phyloP scores from a whole-genome alignment of 1,139 yeast species.

The Taphrina populina region DNA sequence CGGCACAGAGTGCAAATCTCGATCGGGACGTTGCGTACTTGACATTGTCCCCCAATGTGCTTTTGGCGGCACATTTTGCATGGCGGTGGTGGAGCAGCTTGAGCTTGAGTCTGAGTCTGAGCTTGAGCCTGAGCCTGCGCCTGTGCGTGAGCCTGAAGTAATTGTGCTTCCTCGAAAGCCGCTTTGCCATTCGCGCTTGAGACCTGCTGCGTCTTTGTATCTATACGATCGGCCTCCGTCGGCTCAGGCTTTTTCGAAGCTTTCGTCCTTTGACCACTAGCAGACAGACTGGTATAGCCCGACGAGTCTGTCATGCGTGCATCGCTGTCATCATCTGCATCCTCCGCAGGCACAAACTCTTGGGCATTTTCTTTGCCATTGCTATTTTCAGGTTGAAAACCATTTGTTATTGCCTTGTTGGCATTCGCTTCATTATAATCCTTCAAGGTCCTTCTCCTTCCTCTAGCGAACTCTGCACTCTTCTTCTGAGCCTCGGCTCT shows the following conservation, averaged over 20 bases:
- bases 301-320: slow-evolving; percentile 11
- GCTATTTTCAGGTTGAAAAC: no score
- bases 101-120: no score
- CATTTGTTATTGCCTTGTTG: slow-evolving; percentile 10
- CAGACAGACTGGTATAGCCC: not conserved
- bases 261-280: not conserved
- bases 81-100: no score
- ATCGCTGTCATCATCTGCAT: slow-evolving; percentile 8
- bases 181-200: no score
- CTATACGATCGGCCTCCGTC: not conserved
- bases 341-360: no score
- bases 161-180: no score
- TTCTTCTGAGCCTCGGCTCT: slow-evolving; percentile 18
- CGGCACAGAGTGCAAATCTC: slow-evolving; percentile 27
- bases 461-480: slow-evolving; percentile 34
- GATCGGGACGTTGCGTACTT: slow-evolving; percentile 25
- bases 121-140: no score
- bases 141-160: no score
- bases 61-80: slow-evolving; percentile 15
- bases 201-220: not conserved
- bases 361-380: no score
- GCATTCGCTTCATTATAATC: slow-evolving; percentile 29
- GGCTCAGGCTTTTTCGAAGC: no score
- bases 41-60: slow-evolving; percentile 29
- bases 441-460: slow-evolving; percentile 26